Evolutionary conservation across 2,329 filamentous ascomycete species (phyloP).

Genomic region (Thelonectria blattea): DNA sequence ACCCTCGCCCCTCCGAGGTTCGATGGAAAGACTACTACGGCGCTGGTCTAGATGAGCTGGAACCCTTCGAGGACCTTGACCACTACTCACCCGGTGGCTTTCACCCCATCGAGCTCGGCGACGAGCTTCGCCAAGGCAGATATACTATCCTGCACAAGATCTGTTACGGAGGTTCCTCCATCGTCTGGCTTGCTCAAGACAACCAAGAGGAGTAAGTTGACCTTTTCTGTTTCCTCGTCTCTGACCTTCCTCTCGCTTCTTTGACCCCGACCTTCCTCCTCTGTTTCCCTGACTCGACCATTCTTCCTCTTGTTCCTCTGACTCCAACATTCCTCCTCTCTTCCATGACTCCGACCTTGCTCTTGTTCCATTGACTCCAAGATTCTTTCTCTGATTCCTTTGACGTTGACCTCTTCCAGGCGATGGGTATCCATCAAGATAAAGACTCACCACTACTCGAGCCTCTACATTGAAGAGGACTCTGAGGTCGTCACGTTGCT

Average conservation of each 20-base stretch:
- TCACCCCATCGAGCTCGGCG: conserved; percentile 10
- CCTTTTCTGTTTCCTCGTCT: too few species aligned
- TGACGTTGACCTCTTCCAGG: background rate
- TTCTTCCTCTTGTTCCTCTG: background rate
- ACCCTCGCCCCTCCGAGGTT: too few species aligned
- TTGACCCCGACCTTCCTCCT: too few species aligned
- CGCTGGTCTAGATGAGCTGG: background rate
- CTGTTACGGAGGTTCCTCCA: conserved; percentile 12
- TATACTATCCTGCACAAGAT: conserved; percentile 16
- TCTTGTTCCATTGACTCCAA: too few species aligned
- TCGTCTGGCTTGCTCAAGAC: conserved; percentile 18
- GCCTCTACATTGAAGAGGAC: conserved; percentile 9
- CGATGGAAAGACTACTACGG: background rate
- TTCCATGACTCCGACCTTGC: too few species aligned
- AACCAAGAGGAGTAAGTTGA: background rate
- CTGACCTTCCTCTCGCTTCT: background rate
- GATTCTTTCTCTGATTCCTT: background rate
- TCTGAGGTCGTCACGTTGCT: background rate
- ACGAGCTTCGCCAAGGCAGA: conserved; percentile 6
- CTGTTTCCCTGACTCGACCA: background rate
- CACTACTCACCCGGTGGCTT: conserved; percentile 6
- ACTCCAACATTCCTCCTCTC: too few species aligned
- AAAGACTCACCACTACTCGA: conserved; percentile 13
- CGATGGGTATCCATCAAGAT: conserved; percentile 19
- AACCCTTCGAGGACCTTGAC: background rate